Evolutionary conservation across 2,329 filamentous ascomycete genomes (phyloP), one percentile per base, ranked within the genome.

Genomic region (Conoideocrella luteorostrata): DNA sequence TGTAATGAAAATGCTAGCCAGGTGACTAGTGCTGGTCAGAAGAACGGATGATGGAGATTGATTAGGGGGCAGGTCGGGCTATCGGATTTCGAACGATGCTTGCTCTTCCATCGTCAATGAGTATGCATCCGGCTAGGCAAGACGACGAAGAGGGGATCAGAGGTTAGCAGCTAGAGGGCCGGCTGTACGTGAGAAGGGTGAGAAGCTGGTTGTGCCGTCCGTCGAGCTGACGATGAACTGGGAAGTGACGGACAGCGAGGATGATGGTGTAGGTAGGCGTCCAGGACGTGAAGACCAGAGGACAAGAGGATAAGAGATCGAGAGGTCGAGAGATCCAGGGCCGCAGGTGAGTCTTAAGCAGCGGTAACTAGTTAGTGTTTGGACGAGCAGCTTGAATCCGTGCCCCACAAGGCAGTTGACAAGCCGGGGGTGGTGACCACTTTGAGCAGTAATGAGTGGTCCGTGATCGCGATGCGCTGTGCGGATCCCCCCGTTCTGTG

Each of bases 71-170:
- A 38, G 28, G 34, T 21, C 23, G 21, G 21, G 36, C 21, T 13
- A 15, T 40, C 24, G 29, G 39, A 13, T 26, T n/a, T 43, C 39
- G 32, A 20, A 39, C n/a, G 34, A 38, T 13, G 44, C 20, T 43
- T 17, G 29, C 43, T 46, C 35, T 46, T 43, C 43, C 47, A 48
- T 46, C 33, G 41, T 48, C 44, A 39, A 35, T 29, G 39, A 30
- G 10, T 26, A 15, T n/a, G n/a, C n/a, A n/a, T 24, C 23, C 7
- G 22, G n/a, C 6, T 22, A 7, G 13, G 20, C 10, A 34, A 11
- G 35, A 13, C 11, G 11, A 21, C 7, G 34, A 30, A 29, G 38
- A 17, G 7, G 20, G 29, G 18, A 18, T 11, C 7, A 13, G 36
- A 15, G 23, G 15, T n/a, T 39, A 20, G 20, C 34, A 21, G 34